Conservation (phyloP, 2,329 filamentous ascomycete species). For the Hypoxylon sp. region DNA sequence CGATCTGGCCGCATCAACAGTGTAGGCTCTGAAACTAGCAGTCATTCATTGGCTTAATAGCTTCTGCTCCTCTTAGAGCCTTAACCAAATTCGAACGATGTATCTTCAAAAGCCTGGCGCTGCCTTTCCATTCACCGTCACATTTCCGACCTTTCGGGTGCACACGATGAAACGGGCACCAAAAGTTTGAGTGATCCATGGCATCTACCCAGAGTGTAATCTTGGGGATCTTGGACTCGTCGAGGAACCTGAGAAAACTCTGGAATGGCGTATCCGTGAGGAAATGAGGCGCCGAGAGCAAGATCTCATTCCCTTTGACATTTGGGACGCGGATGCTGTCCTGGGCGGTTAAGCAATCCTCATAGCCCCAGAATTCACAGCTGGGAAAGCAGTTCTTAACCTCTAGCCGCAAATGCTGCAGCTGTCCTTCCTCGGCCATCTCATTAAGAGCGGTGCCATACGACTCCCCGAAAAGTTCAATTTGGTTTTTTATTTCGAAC, state of each 20-base stretch:
- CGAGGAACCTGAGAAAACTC: slow-evolving; percentile 47
- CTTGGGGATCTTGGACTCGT: slow-evolving; percentile 31
- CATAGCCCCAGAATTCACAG: slow-evolving; percentile 47
- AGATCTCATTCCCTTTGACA: slow-evolving; percentile 24
- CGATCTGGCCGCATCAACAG: neutral
- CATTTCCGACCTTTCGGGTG: slow-evolving; percentile 39
- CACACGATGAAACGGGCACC: slow-evolving; percentile 47
- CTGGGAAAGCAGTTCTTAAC: slow-evolving; percentile 44
- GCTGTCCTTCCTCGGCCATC: slow-evolving; percentile 45
- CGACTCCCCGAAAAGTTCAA: slow-evolving; percentile 37
- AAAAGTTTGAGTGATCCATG: slow-evolving; percentile 45
- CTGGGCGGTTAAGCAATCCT: slow-evolving; percentile 21
- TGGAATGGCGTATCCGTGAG: slow-evolving; percentile 48
- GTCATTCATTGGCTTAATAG: neutral
- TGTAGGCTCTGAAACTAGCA: neutral
- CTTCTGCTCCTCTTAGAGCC: slow-evolving; percentile 35
- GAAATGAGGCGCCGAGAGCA: slow-evolving; percentile 43
- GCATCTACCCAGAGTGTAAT: slow-evolving; percentile 40
- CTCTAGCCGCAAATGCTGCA: slow-evolving; percentile 43
- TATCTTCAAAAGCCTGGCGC: slow-evolving; percentile 39
- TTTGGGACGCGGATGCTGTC: slow-evolving; percentile 33
- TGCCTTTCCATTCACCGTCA: slow-evolving; percentile 44
- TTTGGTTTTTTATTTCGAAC: slow-evolving; percentile 43
- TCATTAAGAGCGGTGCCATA: slow-evolving; percentile 43
- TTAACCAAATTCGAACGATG: slow-evolving; percentile 39